These are phyloP conservation scores for Candida piceae DNA, from an alignment of 805 yeast species.

Conservation along the genomic window DNA sequence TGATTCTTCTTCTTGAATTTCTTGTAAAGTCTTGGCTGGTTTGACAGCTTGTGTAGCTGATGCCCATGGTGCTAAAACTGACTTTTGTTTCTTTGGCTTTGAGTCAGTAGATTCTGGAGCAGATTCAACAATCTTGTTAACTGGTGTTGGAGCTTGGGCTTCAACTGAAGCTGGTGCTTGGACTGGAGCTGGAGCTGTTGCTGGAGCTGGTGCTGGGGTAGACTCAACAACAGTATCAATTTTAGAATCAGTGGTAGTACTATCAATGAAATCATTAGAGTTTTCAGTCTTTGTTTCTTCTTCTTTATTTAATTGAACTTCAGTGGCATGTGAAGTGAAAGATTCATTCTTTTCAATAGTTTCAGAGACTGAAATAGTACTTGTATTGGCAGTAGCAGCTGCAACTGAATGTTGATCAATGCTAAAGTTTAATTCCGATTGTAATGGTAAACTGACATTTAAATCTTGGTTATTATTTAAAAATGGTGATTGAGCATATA, in stretches of 20 bases:
- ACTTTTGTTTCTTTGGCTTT: slow-evolving; percentile 24
- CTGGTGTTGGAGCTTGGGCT: no score
- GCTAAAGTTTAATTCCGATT: slow-evolving; percentile 4
- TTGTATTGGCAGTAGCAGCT: slow-evolving; percentile 1
- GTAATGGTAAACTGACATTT: slow-evolving; percentile 5
- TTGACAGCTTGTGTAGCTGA: slow-evolving; percentile 19
- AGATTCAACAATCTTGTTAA: no score
- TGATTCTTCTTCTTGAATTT: slow-evolving; percentile 56
- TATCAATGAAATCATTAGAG: no score
- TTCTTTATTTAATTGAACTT: background rate
- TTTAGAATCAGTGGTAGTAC: no score
- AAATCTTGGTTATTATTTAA: slow-evolving; percentile 15
- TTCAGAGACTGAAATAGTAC: background rate
- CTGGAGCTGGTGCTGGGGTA: no score
- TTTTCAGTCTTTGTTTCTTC: no score
- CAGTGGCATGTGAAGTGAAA: no score
- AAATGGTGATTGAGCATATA: slow-evolving; percentile 25
- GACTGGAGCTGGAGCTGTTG: no score
- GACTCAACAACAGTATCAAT: no score
- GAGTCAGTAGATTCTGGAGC: no score
- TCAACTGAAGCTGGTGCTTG: no score
- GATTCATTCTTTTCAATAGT: background rate
- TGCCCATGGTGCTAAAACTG: slow-evolving; percentile 38
- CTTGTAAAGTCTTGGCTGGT: slow-evolving; percentile 51
- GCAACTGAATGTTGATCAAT: slow-evolving; percentile 1